Conservation (phyloP, 1,284 basidiomycete genomes). For the Cutaneotrichosporon sp. region DNA sequence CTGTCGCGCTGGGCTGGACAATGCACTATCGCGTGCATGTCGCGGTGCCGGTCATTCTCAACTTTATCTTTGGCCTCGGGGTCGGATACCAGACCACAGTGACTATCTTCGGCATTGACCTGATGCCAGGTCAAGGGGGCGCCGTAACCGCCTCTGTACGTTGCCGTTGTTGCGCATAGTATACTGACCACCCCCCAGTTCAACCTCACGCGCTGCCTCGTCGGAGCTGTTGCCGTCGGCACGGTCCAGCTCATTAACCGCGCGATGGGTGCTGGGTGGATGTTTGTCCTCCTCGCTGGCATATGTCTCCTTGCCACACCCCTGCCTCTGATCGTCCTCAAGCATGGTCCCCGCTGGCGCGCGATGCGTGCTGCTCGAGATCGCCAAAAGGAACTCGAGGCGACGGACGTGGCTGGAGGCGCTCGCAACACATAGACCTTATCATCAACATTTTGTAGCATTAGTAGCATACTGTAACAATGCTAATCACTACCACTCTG, state of each 20-base stretch:
- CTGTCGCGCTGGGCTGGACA: constrained; percentile 34
- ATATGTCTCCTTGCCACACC: constrained; percentile 31
- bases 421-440: no score
- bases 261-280: constrained; percentile 43
- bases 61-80: constrained; percentile 31
- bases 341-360: constrained; percentile 33
- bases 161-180: no score
- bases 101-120: constrained; percentile 31
- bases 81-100: constrained; percentile 25
- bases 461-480: no score
- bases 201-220: constrained; percentile 36
- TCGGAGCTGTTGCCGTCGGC: constrained; percentile 31
- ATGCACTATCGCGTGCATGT: constrained; percentile 27
- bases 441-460: no score
- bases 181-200: constrained; percentile 28
- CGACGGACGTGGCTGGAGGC: constrained; percentile 14
- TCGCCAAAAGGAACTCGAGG: constrained; percentile 13
- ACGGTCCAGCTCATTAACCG: constrained; percentile 30
- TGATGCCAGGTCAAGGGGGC: constrained; percentile 31
- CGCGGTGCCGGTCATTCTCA: constrained; percentile 34
- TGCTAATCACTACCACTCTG: no score
- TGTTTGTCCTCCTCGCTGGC: constrained; percentile 40
- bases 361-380: constrained; percentile 9
- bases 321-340: constrained; percentile 27
- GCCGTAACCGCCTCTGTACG: constrained; percentile 28